A percentile compares a stretch with the other conserved stretches of the same genome.
These are phyloP conservation scores for Leishmania amazonensis DNA, from an alignment of 208 protist genomes.

Conservation along the genomic window DNA sequence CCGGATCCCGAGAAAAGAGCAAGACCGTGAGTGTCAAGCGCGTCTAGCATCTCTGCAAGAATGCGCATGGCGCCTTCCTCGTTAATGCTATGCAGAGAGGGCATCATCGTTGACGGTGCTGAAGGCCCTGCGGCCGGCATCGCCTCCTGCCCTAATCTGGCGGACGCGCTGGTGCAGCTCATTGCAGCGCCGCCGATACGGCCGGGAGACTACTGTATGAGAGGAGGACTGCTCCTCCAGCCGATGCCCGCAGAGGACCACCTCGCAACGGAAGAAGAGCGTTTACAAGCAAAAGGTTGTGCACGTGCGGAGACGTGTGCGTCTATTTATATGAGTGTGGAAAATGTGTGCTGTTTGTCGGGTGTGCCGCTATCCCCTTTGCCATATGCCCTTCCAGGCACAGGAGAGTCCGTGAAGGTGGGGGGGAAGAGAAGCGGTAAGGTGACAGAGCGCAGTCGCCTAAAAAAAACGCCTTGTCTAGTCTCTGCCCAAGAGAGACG, in stretches of 20 bases:
- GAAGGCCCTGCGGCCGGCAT: not conserved
- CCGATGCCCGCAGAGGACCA: not conserved
- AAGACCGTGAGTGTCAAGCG: constrained; percentile 4
- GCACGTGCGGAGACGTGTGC: not conserved
- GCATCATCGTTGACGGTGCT: not conserved
- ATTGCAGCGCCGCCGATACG: constrained; percentile 13
- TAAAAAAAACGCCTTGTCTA: not conserved
- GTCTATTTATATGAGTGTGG: not conserved
- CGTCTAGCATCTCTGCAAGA: constrained; percentile 28
- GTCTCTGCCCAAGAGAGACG: not conserved
- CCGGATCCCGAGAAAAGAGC: not conserved
- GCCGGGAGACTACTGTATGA: not conserved
- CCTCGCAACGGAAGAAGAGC: not conserved
- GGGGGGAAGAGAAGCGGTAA: not conserved
- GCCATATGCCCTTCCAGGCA: not conserved
- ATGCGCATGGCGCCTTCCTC: constrained; percentile 16
- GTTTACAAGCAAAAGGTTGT: not conserved
- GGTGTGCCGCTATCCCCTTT: not conserved
- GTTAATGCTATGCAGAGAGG: constrained; percentile 4
- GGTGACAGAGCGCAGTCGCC: not conserved
- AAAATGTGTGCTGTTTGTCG: not conserved
- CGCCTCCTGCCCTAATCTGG: too few relatives aligned
- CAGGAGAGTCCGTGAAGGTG: not conserved
- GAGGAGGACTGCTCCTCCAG: not conserved
- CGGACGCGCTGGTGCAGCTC: not conserved